Evolutionary conservation across 176 grass and related monocot species (phyloP).

Genomic region (Cenchrus fungigraminus): DNA sequence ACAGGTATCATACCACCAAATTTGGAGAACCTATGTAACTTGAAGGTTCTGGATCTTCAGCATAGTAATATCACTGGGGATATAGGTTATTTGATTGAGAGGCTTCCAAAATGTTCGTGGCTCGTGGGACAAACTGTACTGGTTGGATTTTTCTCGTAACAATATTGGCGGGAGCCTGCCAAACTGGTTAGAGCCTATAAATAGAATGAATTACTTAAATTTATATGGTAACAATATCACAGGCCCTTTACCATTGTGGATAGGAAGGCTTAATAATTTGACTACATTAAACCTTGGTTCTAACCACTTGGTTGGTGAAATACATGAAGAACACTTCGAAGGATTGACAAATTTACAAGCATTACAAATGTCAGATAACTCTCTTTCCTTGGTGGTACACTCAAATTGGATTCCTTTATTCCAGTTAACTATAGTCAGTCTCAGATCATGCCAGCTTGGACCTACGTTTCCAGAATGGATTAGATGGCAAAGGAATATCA

Average conservation of each 20-base stretch:
- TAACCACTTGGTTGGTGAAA: conserved; percentile 18
- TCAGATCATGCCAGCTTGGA: too few relatives aligned
- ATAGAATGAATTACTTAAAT: background rate
- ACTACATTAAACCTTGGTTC: background rate
- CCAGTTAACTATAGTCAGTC: background rate
- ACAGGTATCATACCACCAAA: background rate
- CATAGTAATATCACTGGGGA: background rate
- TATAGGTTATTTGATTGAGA: background rate
- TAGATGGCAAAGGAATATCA: background rate
- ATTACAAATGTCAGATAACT: background rate
- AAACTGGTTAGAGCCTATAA: background rate
- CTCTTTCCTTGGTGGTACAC: background rate
- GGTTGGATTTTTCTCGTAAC: background rate
- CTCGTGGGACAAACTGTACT: background rate
- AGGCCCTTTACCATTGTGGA: background rate
- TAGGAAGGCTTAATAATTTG: background rate
- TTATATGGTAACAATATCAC: background rate
- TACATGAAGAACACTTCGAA: conserved; percentile 5
- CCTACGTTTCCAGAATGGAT: too few relatives aligned
- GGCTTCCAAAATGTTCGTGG: background rate
- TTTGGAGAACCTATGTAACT: background rate
- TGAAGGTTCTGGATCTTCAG: background rate
- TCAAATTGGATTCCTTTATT: conserved; percentile 1
- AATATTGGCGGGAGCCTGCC: background rate
- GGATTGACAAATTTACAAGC: background rate